Evolutionary conservation across 768 basidiomycete species (phyloP).

Genomic region (Boletus vermiculosoides): DNA sequence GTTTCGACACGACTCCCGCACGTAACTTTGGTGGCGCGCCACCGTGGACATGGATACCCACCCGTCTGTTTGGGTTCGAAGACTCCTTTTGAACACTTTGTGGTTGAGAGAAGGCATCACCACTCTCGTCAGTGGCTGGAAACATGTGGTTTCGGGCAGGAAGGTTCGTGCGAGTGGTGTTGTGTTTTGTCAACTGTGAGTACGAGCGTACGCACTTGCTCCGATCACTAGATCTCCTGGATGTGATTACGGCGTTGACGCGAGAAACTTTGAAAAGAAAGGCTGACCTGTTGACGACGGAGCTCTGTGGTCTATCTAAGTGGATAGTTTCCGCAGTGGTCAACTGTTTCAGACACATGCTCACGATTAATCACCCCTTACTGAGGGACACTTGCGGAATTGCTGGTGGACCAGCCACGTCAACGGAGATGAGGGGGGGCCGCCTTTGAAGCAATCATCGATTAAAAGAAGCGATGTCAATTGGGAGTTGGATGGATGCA

Average conservation of each 20-base stretch:
- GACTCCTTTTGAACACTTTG: constrained; percentile 8
- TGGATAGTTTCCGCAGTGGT: background rate
- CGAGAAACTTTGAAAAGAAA: constrained; percentile 9
- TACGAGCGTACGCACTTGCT: background rate
- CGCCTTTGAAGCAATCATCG: constrained; percentile 5
- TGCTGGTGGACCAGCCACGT: background rate
- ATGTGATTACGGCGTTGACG: constrained; percentile 10
- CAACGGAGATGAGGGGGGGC: constrained; percentile 26
- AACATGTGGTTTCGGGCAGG: constrained; percentile 27
- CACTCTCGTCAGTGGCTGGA: constrained; percentile 18
- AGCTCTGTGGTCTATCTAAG: background rate
- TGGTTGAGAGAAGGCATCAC: constrained; percentile 5
- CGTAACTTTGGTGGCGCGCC: constrained; percentile 23
- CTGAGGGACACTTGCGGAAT: background rate
- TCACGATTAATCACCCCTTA: background rate
- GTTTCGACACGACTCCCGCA: constrained; percentile 9
- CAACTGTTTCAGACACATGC: background rate
- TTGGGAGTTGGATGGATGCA: constrained; percentile 7
- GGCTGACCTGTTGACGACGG: constrained; percentile 1
- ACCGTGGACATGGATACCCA: constrained; percentile 14
- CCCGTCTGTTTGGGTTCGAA: background rate
- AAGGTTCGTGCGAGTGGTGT: constrained; percentile 18
- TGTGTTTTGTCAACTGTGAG: constrained; percentile 4
- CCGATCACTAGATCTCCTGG: constrained; percentile 4
- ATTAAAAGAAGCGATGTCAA: constrained; percentile 20